A percentile compares a stretch with the other conserved stretches of the same genome.
Evolutionary conservation across 768 basidiomycete genomes (phyloP).

Genomic region (Pleurotus ostreatus): DNA sequence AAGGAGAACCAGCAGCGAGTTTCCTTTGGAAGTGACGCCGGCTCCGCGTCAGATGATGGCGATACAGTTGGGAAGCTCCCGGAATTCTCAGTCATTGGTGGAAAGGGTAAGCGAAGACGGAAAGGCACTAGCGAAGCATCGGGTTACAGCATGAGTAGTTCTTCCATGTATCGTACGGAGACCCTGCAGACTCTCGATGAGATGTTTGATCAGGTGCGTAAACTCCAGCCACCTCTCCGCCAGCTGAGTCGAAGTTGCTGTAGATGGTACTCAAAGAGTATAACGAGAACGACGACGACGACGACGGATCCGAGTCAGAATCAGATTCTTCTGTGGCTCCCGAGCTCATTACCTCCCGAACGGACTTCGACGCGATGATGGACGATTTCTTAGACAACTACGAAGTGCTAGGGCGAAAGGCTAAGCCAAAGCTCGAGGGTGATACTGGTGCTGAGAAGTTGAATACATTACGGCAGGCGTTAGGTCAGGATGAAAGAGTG

Average conservation of each 20-base stretch:
- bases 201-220: slow-evolving; percentile 82
- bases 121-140: slow-evolving; percentile 82
- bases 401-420: slow-evolving; percentile 84
- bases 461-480: slow-evolving; percentile 68
- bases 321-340: slow-evolving; percentile 46
- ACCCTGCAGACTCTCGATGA: slow-evolving; percentile 87
- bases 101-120: slow-evolving; percentile 64
- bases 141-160: slow-evolving; percentile 96
- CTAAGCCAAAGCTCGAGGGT: slow-evolving; percentile 72
- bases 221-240: not conserved
- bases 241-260: slow-evolving; percentile 1
- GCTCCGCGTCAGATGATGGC: slow-evolving; percentile 59
- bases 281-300: slow-evolving; percentile 45
- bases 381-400: slow-evolving; percentile 92
- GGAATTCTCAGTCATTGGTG: slow-evolving; percentile 71
- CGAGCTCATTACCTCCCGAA: slow-evolving; percentile 73
- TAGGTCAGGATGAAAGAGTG: slow-evolving; percentile 67
- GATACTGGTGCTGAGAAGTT: slow-evolving; percentile 76
- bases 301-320: slow-evolving; percentile 23
- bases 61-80: slow-evolving; percentile 83
- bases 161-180: slow-evolving; percentile 91
- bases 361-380: slow-evolving; percentile 89
- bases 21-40: slow-evolving; percentile 42
- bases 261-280: slow-evolving; percentile 83
- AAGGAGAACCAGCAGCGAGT: slow-evolving; percentile 31